phyloP scores from a whole-genome alignment of 768 basidiomycete species.

The Leccinellum albellum region DNA sequence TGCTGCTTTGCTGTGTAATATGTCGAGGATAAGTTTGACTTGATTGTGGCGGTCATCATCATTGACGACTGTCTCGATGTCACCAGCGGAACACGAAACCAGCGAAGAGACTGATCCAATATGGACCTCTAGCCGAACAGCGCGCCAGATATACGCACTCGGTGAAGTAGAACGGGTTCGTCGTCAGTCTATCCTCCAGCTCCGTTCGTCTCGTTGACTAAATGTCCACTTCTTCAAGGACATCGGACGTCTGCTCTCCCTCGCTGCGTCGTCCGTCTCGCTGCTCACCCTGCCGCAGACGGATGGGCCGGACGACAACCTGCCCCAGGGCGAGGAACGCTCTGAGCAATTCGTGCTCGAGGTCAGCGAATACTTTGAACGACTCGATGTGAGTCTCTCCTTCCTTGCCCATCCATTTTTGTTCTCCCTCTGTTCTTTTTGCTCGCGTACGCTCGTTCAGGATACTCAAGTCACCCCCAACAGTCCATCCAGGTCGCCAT shows the following conservation, averaged over 20 bases:
- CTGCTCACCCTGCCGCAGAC: conserved; percentile 82
- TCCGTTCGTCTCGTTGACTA: neutral
- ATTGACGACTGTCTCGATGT: conserved; percentile 11
- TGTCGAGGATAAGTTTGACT: conserved; percentile 2
- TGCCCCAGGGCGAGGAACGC: conserved; percentile 78
- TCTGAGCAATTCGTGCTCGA: conserved; percentile 83
- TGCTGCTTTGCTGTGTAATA: conserved; percentile 30
- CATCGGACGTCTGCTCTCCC: conserved; percentile 67
- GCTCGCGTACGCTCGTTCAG: neutral
- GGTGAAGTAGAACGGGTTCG: conserved; percentile 75
- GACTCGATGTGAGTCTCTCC: conserved; percentile 66
- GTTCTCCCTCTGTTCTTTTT: neutral
- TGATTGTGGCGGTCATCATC: neutral
- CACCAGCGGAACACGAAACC: conserved; percentile 16
- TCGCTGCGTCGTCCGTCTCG: conserved; percentile 76
- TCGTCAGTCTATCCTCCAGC: neutral
- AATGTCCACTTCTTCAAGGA: conserved; percentile 46
- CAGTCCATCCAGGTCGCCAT: conserved; percentile 75
- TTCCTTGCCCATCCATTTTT: too few relatives aligned
- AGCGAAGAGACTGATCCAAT: conserved; percentile 62
- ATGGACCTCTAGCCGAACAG: conserved; percentile 77
- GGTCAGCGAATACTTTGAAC: conserved; percentile 82
- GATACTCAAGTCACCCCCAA: neutral
- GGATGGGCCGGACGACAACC: conserved; percentile 59
- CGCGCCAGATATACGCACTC: conserved; percentile 75